A percentile compares a stretch with the other conserved stretches of the same genome.
phyloP scores from a whole-genome alignment of 2,329 filamentous ascomycete genomes.

The Ophiostoma montium region DNA sequence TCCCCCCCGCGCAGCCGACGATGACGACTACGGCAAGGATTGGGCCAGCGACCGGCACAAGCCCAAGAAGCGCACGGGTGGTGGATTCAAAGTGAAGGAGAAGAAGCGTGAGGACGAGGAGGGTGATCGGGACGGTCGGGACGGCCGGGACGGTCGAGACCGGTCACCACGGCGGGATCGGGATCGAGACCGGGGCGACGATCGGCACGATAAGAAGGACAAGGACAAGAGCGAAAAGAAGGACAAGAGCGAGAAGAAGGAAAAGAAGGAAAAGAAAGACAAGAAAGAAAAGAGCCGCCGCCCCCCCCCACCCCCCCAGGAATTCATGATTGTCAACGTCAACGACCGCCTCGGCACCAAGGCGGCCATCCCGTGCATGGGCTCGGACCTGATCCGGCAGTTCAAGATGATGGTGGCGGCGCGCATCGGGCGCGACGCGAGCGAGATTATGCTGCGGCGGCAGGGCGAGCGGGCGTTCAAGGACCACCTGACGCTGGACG shows the following conservation, averaged over 20 bases:
- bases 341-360: constrained; percentile 97
- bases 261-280: constrained; percentile 13
- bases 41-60: constrained; percentile 19
- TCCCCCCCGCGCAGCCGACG: not conserved
- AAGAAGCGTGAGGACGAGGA: constrained; percentile 32
- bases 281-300: constrained; percentile 25
- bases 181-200: constrained; percentile 1
- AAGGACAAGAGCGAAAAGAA: not conserved
- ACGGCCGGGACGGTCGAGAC: constrained; percentile 24
- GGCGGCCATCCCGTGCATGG: constrained; percentile 77
- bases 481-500: constrained; percentile 71
- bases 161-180: constrained; percentile 23
- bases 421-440: constrained; percentile 73
- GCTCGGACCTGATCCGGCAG: constrained; percentile 67
- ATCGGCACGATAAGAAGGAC: constrained; percentile 13
- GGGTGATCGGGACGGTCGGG: constrained; percentile 22
- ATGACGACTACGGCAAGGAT: constrained; percentile 15
- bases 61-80: constrained; percentile 15
- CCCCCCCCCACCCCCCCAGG: constrained; percentile 1
- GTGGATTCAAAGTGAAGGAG: constrained; percentile 47
- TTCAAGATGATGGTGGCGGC: constrained; percentile 89
- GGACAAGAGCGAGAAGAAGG: constrained; percentile 13
- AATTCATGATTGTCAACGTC: constrained; percentile 74
- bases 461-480: constrained; percentile 92
- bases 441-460: constrained; percentile 82